Evolutionary conservation across 2,329 filamentous ascomycete genomes (phyloP), one percentile per base, ranked within the genome.

Genomic region (Cladosporium sp.): DNA sequence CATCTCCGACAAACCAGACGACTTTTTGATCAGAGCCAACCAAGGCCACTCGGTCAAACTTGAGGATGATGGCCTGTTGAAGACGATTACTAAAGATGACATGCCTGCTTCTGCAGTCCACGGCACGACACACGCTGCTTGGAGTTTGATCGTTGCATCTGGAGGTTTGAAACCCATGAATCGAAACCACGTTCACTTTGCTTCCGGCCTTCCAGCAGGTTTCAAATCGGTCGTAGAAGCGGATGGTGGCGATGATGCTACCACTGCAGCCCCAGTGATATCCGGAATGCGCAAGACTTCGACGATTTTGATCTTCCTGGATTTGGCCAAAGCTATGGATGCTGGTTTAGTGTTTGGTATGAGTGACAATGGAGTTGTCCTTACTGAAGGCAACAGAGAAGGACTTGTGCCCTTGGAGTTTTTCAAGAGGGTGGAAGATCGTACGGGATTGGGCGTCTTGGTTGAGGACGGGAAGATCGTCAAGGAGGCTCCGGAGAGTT

Each of bases 1-100:
- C 10, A 54, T 42, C 13, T 64, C 64, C 10, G 60, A 72, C 8
- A 77, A 88, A 50, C 80, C 90, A 0, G 72, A 80, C 0, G 80
- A 88, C 71, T 97, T 87, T 77, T 80, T 95, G 32, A 97, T 99
- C 75, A 91, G 94, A 67, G 94, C 94, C 25, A 96, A 95, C 69
- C 94, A 97, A 76, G 94, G 94, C 56, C 94, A 97, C 77, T 91
- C 85, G 66, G 89, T 99, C 69, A 84, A 85, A 68, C 76, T 87
- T 35, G 87, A 90, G 25, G 84, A 84, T n/a, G 83, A 87, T 47
- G 82, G 82, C 0, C 80, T 95, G 2, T 82, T 96, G 3, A 81
- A 79, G 19, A 85, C 87, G 6, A 78, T 97, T 58, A 86, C 84
- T 1, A 69, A 83, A 1, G 63, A 65, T 1, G 68, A 68, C 32